phyloP scores from a whole-genome alignment of 331 rosid species.

The Erythrophleum ivorense region DNA sequence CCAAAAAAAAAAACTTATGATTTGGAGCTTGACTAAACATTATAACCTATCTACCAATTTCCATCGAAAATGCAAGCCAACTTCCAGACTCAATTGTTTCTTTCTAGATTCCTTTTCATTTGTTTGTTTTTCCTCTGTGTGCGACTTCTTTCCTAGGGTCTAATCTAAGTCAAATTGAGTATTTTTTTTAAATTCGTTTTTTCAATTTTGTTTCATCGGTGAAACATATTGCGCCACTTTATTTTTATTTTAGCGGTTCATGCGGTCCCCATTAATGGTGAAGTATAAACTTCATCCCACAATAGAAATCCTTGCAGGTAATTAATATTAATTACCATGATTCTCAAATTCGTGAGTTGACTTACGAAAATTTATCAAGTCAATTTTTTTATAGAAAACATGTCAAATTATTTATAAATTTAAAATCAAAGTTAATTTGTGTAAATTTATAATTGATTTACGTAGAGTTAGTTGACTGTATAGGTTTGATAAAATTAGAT shows the following conservation, averaged over 20 bases:
- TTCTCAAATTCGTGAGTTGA: too few species aligned
- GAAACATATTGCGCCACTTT: neutral
- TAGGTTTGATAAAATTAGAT: too few species aligned
- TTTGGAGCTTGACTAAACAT: neutral
- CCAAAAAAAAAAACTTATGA: neutral
- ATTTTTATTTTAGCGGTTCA: too few species aligned
- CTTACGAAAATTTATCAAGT: too few species aligned
- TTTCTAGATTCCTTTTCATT: neutral
- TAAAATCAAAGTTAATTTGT: too few species aligned
- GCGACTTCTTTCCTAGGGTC: neutral
- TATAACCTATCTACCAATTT: neutral
- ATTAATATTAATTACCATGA: too few species aligned
- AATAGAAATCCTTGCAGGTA: neutral
- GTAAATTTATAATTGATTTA: too few species aligned
- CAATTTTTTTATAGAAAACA: too few species aligned
- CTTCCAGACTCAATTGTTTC: neutral
- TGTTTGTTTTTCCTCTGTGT: neutral
- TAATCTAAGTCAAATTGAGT: neutral
- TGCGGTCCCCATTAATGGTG: too few species aligned
- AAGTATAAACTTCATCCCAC: neutral
- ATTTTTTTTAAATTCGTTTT: too few species aligned
- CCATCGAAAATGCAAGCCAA: neutral
- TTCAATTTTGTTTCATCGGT: neutral
- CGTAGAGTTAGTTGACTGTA: too few species aligned
- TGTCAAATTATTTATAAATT: too few species aligned